These are phyloP conservation scores for Mentha longifolia DNA, from an alignment of 257 asterid genomes.

Conservation along the genomic window DNA sequence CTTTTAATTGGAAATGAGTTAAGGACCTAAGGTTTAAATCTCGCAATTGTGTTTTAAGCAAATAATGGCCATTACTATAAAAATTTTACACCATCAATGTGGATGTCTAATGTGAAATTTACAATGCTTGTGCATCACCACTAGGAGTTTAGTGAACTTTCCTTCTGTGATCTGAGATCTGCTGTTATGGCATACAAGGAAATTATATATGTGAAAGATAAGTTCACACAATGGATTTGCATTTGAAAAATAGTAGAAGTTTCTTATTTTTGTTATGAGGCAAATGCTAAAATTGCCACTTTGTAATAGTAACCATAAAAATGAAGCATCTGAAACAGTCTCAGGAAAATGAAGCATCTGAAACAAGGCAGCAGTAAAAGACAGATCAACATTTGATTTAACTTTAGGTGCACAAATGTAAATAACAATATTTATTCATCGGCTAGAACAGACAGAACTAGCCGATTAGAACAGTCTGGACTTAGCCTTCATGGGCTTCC, in stretches of 20 bases:
- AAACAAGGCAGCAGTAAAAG: too few species aligned
- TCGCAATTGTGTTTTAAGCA: background rate
- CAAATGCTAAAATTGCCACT: too few species aligned
- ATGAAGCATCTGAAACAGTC: too few species aligned
- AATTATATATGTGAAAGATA: background rate
- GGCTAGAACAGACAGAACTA: too few species aligned
- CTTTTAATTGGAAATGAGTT: constrained; percentile 2
- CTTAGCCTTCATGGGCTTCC: too few species aligned
- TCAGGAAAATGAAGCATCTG: too few species aligned
- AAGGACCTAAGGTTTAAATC: background rate
- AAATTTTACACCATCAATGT: background rate
- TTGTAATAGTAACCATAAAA: too few species aligned
- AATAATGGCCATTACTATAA: constrained; percentile 6
- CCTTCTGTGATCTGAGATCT: constrained; percentile 3
- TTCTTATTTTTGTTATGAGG: background rate
- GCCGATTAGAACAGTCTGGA: too few species aligned
- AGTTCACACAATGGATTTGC: background rate
- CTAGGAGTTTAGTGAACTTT: constrained; percentile 3
- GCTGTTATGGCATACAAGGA: background rate
- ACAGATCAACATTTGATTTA: too few species aligned
- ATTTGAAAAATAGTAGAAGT: constrained; percentile 2
- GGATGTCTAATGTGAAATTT: background rate
- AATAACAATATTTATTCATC: too few species aligned
- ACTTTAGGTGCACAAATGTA: too few species aligned
- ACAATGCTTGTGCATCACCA: constrained; percentile 27